These are phyloP conservation scores for Hydnum rufescens DNA, from an alignment of 768 basidiomycete species.

Conservation along the genomic window DNA sequence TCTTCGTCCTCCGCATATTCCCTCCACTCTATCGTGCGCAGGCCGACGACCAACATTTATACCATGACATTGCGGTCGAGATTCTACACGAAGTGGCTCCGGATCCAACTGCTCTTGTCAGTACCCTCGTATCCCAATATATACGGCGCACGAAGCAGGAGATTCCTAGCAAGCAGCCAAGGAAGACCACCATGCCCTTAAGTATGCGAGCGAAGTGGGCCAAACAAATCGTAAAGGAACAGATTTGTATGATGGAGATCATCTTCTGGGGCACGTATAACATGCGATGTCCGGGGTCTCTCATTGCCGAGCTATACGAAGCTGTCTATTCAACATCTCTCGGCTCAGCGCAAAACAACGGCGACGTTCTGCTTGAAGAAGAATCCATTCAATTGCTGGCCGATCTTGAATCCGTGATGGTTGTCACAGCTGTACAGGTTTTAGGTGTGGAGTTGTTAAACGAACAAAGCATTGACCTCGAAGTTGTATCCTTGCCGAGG, in stretches of 20 bases:
- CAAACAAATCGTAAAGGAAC: constrained; percentile 58
- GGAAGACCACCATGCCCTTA: constrained; percentile 32
- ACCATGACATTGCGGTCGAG: constrained; percentile 33
- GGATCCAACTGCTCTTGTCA: constrained; percentile 42
- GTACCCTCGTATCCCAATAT: constrained; percentile 42
- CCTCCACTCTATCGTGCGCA: constrained; percentile 58
- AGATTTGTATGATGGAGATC: constrained; percentile 63
- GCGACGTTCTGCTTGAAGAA: constrained; percentile 49
- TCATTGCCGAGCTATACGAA: constrained; percentile 43
- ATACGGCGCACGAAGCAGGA: constrained; percentile 15
- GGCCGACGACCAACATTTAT: constrained; percentile 33
- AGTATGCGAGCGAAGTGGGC: constrained; percentile 43
- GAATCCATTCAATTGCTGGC: constrained; percentile 44
- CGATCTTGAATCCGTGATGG: constrained; percentile 56
- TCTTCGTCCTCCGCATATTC: constrained; percentile 46
- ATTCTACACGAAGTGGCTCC: constrained; percentile 40
- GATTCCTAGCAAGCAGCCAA: constrained; percentile 15
- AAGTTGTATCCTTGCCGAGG: constrained; percentile 24
- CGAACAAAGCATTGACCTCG: constrained; percentile 63
- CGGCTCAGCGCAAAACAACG: constrained; percentile 42
- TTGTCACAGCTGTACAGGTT: constrained; percentile 22
- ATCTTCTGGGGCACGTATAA: constrained; percentile 82
- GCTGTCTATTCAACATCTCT: constrained; percentile 44
- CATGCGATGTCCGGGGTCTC: constrained; percentile 42
- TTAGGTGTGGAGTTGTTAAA: constrained; percentile 24